Conservation (phyloP, 169 alveolate species). For the Prorocentrum cordatum region DNA sequence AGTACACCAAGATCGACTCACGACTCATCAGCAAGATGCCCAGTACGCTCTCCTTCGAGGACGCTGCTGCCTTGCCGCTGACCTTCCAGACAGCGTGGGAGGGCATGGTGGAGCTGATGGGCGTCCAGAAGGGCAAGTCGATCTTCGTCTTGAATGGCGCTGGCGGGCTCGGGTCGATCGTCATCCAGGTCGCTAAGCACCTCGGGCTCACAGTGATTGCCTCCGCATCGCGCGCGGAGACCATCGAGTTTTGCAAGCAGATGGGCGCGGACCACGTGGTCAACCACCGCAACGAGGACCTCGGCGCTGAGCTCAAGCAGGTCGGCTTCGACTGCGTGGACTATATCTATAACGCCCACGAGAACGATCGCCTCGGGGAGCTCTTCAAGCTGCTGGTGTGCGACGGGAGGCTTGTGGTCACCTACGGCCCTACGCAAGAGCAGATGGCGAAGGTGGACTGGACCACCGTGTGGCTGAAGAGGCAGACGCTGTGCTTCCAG, state of each 20-base stretch:
- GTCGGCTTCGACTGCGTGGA: background rate
- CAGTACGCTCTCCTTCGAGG: background rate
- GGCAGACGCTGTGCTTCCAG: background rate
- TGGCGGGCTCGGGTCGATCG: background rate
- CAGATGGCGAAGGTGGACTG: background rate
- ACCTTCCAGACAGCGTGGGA: constrained; percentile 3
- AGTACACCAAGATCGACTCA: background rate
- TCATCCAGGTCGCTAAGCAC: constrained; percentile 1
- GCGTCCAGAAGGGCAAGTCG: background rate
- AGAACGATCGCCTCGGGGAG: background rate
- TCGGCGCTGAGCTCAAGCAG: background rate
- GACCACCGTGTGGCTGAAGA: background rate
- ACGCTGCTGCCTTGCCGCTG: background rate
- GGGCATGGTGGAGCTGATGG: background rate
- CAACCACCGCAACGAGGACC: background rate
- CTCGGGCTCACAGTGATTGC: background rate
- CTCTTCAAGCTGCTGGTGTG: background rate
- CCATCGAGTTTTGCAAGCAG: background rate
- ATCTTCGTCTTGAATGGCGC: background rate
- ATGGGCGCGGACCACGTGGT: background rate
- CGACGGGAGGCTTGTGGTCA: background rate
- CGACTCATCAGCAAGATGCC: background rate
- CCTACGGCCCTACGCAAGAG: background rate
- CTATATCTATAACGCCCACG: background rate
- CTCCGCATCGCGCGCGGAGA: background rate